Percentiles rank a stretch among this genome's conserved stretches.
Conservation (phyloP, 495 filamentous ascomycete species). For the Cetradonia linearis region DNA sequence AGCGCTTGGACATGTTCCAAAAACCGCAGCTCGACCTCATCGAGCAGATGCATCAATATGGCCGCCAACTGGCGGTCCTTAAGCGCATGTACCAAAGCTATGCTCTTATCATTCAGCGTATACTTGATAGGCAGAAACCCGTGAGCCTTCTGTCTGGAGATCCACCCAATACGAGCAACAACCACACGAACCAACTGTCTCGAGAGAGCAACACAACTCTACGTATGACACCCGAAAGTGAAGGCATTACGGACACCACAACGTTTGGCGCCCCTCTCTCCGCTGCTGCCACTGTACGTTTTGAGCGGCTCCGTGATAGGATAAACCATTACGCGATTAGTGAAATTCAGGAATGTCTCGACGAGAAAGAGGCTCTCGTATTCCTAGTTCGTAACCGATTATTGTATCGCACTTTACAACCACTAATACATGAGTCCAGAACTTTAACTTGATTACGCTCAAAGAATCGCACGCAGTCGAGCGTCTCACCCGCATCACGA, state of each 20-base stretch:
- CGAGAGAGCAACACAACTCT: not conserved
- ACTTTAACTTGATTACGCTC: constrained; percentile 80
- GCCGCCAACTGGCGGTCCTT: constrained; percentile 52
- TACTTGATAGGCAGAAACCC: constrained; percentile 47
- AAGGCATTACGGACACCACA: constrained; percentile 24
- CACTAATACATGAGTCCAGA: constrained; percentile 38
- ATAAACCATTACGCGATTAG: constrained; percentile 71
- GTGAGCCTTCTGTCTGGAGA: constrained; percentile 7
- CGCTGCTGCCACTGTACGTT: constrained; percentile 57
- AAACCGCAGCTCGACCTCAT: constrained; percentile 52
- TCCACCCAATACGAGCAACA: not conserved
- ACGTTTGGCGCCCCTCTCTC: constrained; percentile 49
- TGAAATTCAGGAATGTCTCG: constrained; percentile 68
- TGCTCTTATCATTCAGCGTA: constrained; percentile 62
- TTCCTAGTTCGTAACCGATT: constrained; percentile 43
- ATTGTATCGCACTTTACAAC: not conserved
- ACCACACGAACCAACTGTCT: not conserved
- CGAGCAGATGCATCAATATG: constrained; percentile 61
- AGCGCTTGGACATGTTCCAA: constrained; percentile 50
- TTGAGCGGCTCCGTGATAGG: constrained; percentile 64
- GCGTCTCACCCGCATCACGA: constrained; percentile 66
- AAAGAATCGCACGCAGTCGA: constrained; percentile 74
- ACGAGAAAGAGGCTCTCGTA: constrained; percentile 68
- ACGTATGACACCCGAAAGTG: not conserved
- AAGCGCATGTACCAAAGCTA: constrained; percentile 74